Evolutionary conservation across 78 protist genomes (phyloP).

Genomic region (Guillardia theta): DNA sequence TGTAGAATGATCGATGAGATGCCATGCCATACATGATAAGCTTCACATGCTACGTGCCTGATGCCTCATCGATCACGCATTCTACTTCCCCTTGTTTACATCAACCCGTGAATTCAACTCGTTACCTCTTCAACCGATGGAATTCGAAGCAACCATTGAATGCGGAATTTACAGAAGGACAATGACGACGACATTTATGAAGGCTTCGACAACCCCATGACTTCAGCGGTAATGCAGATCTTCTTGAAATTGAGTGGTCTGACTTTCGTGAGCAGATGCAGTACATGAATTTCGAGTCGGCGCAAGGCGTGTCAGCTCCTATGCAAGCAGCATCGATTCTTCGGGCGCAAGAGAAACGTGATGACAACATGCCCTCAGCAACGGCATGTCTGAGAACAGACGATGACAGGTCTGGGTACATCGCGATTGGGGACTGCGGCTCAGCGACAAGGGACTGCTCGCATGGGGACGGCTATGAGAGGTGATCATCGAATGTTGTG

Average conservation of each 20-base stretch:
- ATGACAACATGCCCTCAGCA: too few species aligned
- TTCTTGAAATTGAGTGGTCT: not conserved
- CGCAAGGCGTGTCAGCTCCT: not conserved
- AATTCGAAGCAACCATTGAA: too few species aligned
- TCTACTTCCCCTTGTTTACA: too few species aligned
- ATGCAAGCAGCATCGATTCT: conserved; percentile 12
- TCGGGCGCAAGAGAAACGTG: not conserved
- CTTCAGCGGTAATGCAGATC: not conserved
- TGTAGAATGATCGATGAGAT: too few species aligned
- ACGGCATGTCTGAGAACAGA: too few species aligned
- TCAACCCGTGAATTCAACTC: too few species aligned
- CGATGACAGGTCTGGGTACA: too few species aligned
- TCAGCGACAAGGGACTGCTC: not conserved
- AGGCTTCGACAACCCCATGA: not conserved
- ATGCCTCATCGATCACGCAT: too few species aligned
- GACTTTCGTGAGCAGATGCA: not conserved
- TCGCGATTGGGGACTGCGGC: too few species aligned
- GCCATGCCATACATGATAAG: too few species aligned
- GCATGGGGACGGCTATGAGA: not conserved
- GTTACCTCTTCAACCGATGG: too few species aligned
- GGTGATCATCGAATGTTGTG: not conserved
- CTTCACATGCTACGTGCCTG: too few species aligned
- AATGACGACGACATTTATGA: conserved; percentile 33
- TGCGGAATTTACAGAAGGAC: not conserved
- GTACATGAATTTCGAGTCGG: not conserved